Evolutionary conservation across 495 filamentous ascomycete species (phyloP).

Genomic region (Penicillium samsonianum): DNA sequence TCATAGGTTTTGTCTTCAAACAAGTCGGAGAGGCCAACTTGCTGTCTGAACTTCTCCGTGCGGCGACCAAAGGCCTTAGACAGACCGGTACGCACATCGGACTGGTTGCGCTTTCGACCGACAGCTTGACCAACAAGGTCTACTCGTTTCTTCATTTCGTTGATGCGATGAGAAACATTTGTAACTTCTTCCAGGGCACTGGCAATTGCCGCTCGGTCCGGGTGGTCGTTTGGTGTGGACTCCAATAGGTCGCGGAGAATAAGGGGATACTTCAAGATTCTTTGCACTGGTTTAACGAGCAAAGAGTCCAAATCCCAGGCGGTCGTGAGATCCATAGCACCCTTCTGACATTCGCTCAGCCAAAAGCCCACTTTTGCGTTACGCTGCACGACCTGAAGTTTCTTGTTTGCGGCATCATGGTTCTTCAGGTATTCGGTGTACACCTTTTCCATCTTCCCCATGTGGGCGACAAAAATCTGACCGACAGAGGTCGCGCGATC

Average conservation of each 20-base stretch:
- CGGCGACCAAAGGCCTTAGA: slow-evolving; percentile 85
- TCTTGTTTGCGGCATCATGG: slow-evolving; percentile 78
- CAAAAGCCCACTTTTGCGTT: slow-evolving; percentile 79
- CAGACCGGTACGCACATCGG: slow-evolving; percentile 78
- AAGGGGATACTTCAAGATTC: slow-evolving; percentile 88
- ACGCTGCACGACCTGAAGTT: slow-evolving; percentile 69
- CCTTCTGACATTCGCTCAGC: slow-evolving; percentile 86
- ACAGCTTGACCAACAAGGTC: slow-evolving; percentile 88
- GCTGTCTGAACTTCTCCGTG: slow-evolving; percentile 73
- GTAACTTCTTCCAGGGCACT: slow-evolving; percentile 64
- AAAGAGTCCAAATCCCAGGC: slow-evolving; percentile 95
- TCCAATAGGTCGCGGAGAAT: slow-evolving; percentile 76
- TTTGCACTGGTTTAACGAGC: slow-evolving; percentile 92
- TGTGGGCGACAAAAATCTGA: slow-evolving; percentile 70
- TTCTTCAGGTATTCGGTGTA: slow-evolving; percentile 87
- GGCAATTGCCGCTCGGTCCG: slow-evolving; percentile 70
- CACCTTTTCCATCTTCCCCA: slow-evolving; percentile 77
- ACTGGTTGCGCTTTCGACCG: slow-evolving; percentile 83
- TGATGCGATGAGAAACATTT: slow-evolving; percentile 77
- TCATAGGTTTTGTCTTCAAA: slow-evolving; percentile 80
- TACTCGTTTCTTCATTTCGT: slow-evolving; percentile 87
- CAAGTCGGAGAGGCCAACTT: slow-evolving; percentile 63
- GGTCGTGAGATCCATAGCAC: slow-evolving; percentile 81
- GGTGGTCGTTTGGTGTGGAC: slow-evolving; percentile 76
- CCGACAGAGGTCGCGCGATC: slow-evolving; percentile 78